These are phyloP conservation scores for Chiua sp. DNA, from an alignment of 1,284 basidiomycete species.

Conservation along the genomic window DNA sequence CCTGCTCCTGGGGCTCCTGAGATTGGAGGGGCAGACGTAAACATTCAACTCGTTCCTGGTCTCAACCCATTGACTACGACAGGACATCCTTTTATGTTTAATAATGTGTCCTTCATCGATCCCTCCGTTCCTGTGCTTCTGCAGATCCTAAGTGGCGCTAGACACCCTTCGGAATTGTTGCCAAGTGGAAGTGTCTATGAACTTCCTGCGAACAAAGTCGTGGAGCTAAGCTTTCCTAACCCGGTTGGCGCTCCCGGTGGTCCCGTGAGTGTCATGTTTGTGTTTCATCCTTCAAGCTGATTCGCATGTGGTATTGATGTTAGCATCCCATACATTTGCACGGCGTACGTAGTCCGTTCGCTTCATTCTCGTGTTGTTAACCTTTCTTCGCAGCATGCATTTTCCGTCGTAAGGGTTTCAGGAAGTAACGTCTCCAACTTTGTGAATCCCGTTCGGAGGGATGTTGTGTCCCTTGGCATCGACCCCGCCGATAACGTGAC, in stretches of 20 bases:
- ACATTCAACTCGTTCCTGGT: constrained; percentile 19
- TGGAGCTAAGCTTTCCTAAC: constrained; percentile 31
- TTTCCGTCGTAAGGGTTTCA: background rate
- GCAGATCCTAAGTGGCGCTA: constrained; percentile 38
- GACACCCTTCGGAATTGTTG: constrained; percentile 20
- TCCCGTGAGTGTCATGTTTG: constrained; percentile 32
- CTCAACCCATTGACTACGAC: background rate
- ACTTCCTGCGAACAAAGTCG: constrained; percentile 31
- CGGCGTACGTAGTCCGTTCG: constrained; percentile 31
- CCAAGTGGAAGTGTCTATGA: constrained; percentile 31
- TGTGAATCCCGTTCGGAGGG: background rate
- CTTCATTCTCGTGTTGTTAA: background rate
- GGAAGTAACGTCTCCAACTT: background rate
- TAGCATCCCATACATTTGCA: constrained; percentile 41
- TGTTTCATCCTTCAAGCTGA: constrained; percentile 9
- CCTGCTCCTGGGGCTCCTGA: constrained; percentile 28
- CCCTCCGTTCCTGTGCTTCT: constrained; percentile 33
- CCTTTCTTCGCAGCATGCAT: background rate
- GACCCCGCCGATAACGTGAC: background rate
- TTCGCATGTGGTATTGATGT: too few species aligned
- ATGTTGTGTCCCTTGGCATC: background rate
- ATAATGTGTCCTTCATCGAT: constrained; percentile 18
- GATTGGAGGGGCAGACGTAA: constrained; percentile 30
- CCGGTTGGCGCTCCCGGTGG: constrained; percentile 22
- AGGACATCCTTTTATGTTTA: constrained; percentile 8